phyloP scores from a whole-genome alignment of 495 filamentous ascomycete genomes.

The Aspergillus hancockii region DNA sequence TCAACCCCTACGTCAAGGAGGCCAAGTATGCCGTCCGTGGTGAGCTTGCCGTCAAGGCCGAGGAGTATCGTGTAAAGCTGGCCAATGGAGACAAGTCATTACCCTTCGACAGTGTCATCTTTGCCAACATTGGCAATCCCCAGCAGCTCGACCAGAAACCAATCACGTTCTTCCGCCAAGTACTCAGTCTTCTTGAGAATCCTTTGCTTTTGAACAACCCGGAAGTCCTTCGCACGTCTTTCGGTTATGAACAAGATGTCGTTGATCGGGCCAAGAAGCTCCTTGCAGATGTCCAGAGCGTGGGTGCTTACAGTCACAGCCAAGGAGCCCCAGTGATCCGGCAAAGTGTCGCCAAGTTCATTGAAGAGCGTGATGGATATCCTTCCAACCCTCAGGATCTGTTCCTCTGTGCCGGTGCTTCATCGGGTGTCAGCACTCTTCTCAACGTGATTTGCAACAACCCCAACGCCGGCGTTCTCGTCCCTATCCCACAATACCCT shows the following conservation, averaged over 20 bases:
- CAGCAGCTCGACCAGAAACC: conserved; percentile 99
- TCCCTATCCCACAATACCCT: conserved; percentile 97
- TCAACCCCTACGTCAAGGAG: conserved; percentile 80
- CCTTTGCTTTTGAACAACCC: conserved; percentile 77
- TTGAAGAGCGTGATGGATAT: conserved; percentile 87
- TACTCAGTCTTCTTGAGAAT: conserved; percentile 91
- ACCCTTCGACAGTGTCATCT: conserved; percentile 88
- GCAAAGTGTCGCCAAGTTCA: conserved; percentile 87
- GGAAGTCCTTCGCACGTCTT: conserved; percentile 59
- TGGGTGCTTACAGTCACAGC: conserved; percentile 94
- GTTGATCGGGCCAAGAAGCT: conserved; percentile 78
- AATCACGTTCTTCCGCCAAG: conserved; percentile 98
- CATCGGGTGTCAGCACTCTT: conserved; percentile 89
- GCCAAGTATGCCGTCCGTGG: conserved; percentile 97
- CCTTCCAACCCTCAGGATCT: conserved; percentile 74
- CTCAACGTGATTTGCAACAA: conserved; percentile 83
- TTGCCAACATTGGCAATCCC: conserved; percentile 97
- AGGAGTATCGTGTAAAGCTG: conserved; percentile 79
- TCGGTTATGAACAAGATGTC: conserved; percentile 88
- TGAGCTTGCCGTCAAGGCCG: conserved; percentile 86
- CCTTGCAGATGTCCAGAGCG: conserved; percentile 79
- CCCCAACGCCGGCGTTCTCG: conserved; percentile 79
- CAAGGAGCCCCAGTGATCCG: conserved; percentile 83
- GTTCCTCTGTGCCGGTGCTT: conserved; percentile 88
- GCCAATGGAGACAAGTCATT: conserved; percentile 60